Conservation (phyloP, 2,329 filamentous ascomycete genomes). For the Sporothrix schenckii region DNA sequence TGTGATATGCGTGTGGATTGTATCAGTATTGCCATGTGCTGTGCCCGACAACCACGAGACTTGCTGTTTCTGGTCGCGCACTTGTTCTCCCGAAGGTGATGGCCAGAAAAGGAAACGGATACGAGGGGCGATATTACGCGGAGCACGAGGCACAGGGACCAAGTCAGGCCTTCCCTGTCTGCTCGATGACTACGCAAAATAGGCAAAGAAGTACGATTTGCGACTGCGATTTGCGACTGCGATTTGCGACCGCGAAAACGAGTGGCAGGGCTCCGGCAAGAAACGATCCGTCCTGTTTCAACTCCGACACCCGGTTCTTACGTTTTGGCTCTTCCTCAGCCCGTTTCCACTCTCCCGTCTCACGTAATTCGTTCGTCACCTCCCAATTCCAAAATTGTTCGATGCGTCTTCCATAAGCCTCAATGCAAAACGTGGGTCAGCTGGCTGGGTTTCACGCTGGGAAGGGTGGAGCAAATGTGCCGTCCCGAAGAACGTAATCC, state of each 20-base stretch:
- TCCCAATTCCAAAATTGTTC: neutral
- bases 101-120: neutral
- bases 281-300: slow-evolving; percentile 24
- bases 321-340: neutral
- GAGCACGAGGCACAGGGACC: slow-evolving; percentile 6
- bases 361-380: neutral
- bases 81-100: neutral
- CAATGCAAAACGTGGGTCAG: neutral
- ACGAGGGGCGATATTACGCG: neutral
- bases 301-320: slow-evolving; percentile 2
- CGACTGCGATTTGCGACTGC: neutral
- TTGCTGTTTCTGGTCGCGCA: slow-evolving; percentile 11
- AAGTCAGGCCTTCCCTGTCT: neutral
- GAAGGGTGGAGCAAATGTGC: neutral
- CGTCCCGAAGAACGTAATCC: neutral
- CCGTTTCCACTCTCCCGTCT: neutral
- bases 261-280: slow-evolving; percentile 19
- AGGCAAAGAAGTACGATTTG: no score
- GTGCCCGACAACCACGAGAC: slow-evolving; percentile 9
- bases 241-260: slow-evolving; percentile 8
- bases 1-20: slow-evolving; percentile 5
- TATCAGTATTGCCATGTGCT: neutral
- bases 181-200: neutral
- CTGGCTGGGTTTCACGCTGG: neutral
- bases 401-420: slow-evolving; percentile 17